These are phyloP conservation scores for Clavispora phyllophila DNA, from an alignment of 805 yeast genomes.

Conservation along the genomic window DNA sequence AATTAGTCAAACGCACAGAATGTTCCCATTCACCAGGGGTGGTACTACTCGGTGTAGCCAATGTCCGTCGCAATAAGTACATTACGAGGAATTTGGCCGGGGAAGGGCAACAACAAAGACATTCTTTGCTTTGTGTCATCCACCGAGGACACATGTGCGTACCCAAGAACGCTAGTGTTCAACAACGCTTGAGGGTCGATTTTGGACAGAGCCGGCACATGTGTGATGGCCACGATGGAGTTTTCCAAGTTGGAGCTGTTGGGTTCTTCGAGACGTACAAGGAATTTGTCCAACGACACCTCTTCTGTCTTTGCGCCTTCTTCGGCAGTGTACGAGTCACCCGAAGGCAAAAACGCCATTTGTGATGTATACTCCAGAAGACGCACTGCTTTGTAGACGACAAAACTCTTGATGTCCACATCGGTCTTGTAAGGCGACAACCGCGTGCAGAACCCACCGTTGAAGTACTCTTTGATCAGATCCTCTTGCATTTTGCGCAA, in stretches of 20 bases:
- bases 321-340: constrained; percentile 36
- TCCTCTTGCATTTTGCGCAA: constrained; percentile 69
- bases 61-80: constrained; percentile 70
- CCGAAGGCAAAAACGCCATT: constrained; percentile 38
- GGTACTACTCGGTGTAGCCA: constrained; percentile 68
- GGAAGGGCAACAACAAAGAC: constrained; percentile 78
- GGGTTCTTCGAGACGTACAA: constrained; percentile 37
- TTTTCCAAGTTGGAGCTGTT: constrained; percentile 60
- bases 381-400: constrained; percentile 56
- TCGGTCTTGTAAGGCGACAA: constrained; percentile 86
- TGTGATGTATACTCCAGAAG: constrained; percentile 32
- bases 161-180: constrained; percentile 68
- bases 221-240: constrained; percentile 61
- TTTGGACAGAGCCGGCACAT: constrained; percentile 31
- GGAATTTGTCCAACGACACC: constrained; percentile 28
- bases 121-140: constrained; percentile 70
- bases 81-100: constrained; percentile 75
- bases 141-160: constrained; percentile 62
- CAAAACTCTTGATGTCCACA: constrained; percentile 55
- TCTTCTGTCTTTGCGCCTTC: constrained; percentile 14
- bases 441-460: constrained; percentile 63
- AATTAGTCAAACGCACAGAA: too few species aligned
- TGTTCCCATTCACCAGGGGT: too few species aligned
- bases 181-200: constrained; percentile 43
- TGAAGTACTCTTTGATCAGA: constrained; percentile 81